Percentiles rank a stretch among this genome's conserved stretches.
Conservation (phyloP, 2,329 filamentous ascomycete genomes). For the Sporothrix mexicana region DNA sequence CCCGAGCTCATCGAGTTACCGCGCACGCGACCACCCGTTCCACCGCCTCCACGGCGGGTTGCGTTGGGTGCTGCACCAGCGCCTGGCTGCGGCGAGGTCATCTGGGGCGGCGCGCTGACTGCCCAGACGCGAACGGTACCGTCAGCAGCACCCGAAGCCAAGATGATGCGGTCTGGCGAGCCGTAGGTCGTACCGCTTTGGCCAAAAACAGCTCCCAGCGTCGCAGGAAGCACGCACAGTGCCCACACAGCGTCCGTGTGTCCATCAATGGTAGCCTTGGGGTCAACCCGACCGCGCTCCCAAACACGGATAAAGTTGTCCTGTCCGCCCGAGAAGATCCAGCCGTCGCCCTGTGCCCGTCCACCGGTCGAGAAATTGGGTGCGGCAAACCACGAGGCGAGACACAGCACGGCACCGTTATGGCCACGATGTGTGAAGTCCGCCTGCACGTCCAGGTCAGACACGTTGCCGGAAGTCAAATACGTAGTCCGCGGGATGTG, state of each 20-base stretch:
- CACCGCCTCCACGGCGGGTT: constrained; percentile 56
- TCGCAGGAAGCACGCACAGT: constrained; percentile 87
- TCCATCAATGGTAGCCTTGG: constrained; percentile 91
- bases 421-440: constrained; percentile 97
- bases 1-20: constrained; percentile 95
- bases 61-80: constrained; percentile 42
- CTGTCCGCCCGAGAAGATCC: constrained; percentile 97
- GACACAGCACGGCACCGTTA: constrained; percentile 82
- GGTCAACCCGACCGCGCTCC: constrained; percentile 92
- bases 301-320: constrained; percentile 92
- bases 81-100: constrained; percentile 78
- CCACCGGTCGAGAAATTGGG: constrained; percentile 90
- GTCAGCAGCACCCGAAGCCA: constrained; percentile 92
- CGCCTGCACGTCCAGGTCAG: constrained; percentile 87
- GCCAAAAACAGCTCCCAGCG: constrained; percentile 80
- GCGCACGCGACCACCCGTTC: constrained; percentile 72
- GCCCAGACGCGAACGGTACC: constrained; percentile 94
- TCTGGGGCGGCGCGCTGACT: constrained; percentile 85
- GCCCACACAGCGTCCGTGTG: constrained; percentile 97
- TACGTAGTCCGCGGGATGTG: constrained; percentile 81
- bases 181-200: constrained; percentile 74
- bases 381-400: constrained; percentile 85
- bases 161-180: constrained; percentile 80
- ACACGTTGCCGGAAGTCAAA: constrained; percentile 51
- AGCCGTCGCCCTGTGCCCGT: constrained; percentile 87